Evolutionary conservation across 2,329 filamentous ascomycete genomes (phyloP), one percentile per base, ranked within the genome.

Genomic region (Clarireedia monteithiana): DNA sequence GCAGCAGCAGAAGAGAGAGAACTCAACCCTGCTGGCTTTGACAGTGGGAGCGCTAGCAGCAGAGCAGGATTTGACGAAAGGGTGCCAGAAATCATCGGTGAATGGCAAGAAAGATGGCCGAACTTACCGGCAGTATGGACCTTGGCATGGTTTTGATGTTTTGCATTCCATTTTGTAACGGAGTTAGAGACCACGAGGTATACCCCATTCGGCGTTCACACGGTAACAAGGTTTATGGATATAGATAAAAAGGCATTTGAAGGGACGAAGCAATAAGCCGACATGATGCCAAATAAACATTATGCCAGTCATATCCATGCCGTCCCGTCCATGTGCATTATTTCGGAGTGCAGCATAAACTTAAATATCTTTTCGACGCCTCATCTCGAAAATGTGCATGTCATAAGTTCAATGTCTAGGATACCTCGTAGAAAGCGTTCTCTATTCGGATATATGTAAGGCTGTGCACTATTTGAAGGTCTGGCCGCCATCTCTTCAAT

Each of bases 81-180:
- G 55, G 94, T 99, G 2, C 94, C 94, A 0, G 91, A 96, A 62
- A 88, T 99, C 38, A 74, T 99, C 59, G 92, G 85, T 2, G 83
- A 85, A 53, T 99, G 94, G 94, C 94, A 99, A 73, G 91, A 96
- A 71, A 82, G 86, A 64, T 96, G 92, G 89, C 92, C 94, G 5
- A 86, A 89, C 64, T 72, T 97, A 64, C 94, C 94, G 17, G 89
- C 91, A 2, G 79, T 94, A 55, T 99, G 94, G 94, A 97, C 91
- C 24, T 70, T 97, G 69, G 90, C 91, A 26, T 99, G 94, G 91
- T 90, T 97, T 68, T 97, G 74, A 77, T 17, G 2, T 23, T 7
- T 26, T 50, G 34, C 36, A 36, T 36, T 36, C 17, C 46, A 50
- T 55, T 20, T 26, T 50, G 20, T 50, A 24, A 42, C 23, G 53